phyloP scores from a whole-genome alignment of 805 yeast genomes.

The Tetrapisispora phaffii region DNA sequence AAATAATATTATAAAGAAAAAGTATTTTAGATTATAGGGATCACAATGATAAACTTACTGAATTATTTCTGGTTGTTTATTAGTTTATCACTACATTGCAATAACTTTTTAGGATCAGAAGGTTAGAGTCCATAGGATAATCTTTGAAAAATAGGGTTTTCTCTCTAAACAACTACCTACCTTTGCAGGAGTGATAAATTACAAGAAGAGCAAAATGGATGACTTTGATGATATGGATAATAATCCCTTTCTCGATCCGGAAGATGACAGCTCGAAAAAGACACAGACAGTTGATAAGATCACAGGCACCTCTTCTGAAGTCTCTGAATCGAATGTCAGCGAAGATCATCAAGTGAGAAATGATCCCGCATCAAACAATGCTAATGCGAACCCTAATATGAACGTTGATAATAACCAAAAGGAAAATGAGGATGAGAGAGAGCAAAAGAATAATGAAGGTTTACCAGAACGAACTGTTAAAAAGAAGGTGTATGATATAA shows the following conservation, averaged over 20 bases:
- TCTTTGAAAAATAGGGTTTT: no score
- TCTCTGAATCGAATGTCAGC: background rate
- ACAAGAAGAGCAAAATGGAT: background rate
- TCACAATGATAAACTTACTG: background rate
- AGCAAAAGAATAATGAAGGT: background rate
- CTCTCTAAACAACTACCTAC: no score
- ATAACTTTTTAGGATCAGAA: background rate
- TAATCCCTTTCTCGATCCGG: constrained; percentile 51
- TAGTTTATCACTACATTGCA: no score
- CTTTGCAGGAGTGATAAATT: no score
- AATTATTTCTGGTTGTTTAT: no score
- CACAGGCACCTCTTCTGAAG: background rate
- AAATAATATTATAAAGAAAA: background rate
- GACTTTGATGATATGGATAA: constrained; percentile 44
- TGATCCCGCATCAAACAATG: constrained; percentile 1
- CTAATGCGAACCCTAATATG: background rate
- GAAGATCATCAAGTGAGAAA: constrained; percentile 2
- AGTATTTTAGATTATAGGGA: background rate
- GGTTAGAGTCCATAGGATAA: no score
- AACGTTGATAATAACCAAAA: background rate
- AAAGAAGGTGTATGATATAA: constrained; percentile 31
- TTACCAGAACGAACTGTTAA: constrained; percentile 7
- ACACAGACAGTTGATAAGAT: constrained; percentile 5
- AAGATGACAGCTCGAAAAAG: constrained; percentile 11
- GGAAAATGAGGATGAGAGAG: background rate